A percentile compares a stretch with the other conserved stretches of the same genome.
Conservation (phyloP, 2,329 filamentous ascomycete species). For the Clathrospora elynae region DNA sequence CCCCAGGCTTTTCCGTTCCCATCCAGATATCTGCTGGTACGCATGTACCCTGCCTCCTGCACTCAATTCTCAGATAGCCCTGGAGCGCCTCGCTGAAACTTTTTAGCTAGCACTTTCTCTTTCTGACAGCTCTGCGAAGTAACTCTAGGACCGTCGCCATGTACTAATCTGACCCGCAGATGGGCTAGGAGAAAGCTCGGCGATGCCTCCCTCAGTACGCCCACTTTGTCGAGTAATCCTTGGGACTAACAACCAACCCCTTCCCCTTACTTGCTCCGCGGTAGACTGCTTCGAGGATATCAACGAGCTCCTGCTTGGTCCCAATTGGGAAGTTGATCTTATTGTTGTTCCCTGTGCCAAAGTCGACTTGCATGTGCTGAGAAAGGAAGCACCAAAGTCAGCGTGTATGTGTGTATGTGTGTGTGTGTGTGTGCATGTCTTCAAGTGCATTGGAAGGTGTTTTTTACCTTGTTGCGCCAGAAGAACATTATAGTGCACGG, state of each 20-base stretch:
- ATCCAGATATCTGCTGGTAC: no score
- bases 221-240: conserved; percentile 73
- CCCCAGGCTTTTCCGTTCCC: no score
- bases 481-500: conserved; percentile 94
- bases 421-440: no score
- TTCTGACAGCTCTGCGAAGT: background rate
- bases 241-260: conserved; percentile 91
- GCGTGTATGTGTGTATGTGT: no score
- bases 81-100: no score
- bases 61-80: no score
- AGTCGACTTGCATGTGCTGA: conserved; percentile 32
- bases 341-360: conserved; percentile 90
- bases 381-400: no score
- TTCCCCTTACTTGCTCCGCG: conserved; percentile 93
- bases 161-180: background rate
- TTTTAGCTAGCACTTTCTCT: no score
- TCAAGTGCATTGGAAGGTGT: no score
- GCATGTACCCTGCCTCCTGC: no score
- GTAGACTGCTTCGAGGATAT: conserved; percentile 97
- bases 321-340: conserved; percentile 92
- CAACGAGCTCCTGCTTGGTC: conserved; percentile 95
- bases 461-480: conserved; percentile 70
- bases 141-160: background rate
- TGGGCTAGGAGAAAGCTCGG: no score
- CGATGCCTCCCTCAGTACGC: conserved; percentile 39